Evolutionary conservation across 2,329 filamentous ascomycete genomes (phyloP).

Genomic region (Ascochyta clinopodiicola): DNA sequence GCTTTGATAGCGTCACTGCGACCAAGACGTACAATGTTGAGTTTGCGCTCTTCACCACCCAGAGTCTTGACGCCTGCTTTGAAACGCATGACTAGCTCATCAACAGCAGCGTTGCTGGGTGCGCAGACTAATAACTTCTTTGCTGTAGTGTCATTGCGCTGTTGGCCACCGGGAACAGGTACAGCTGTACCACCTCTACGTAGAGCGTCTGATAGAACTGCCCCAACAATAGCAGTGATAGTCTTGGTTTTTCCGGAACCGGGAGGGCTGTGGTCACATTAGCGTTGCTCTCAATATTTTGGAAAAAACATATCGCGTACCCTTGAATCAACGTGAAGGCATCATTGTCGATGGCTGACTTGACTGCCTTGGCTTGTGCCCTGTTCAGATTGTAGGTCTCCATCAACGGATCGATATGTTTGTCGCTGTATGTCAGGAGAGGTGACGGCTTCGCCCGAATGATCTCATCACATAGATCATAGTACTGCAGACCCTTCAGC

Average conservation of each 20-base stretch:
- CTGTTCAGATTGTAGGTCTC: slow-evolving; percentile 83
- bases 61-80: slow-evolving; percentile 84
- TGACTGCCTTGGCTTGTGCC: slow-evolving; percentile 89
- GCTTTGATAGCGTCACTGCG: slow-evolving; percentile 91
- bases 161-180: slow-evolving; percentile 45
- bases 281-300: slow-evolving; percentile 20
- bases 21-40: slow-evolving; percentile 89
- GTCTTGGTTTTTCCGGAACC: slow-evolving; percentile 99
- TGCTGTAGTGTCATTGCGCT: slow-evolving; percentile 47
- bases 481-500: slow-evolving; percentile 88
- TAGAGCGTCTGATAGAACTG: slow-evolving; percentile 71
- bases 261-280: slow-evolving; percentile 67
- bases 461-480: slow-evolving; percentile 94
- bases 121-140: slow-evolving; percentile 96
- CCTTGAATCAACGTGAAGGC: slow-evolving; percentile 96
- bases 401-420: slow-evolving; percentile 72
- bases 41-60: slow-evolving; percentile 73
- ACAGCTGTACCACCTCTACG: slow-evolving; percentile 57
- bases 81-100: slow-evolving; percentile 91
- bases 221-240: slow-evolving; percentile 93
- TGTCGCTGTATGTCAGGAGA: slow-evolving; percentile 79
- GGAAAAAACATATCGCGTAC: slow-evolving; percentile 49
- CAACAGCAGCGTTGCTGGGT: slow-evolving; percentile 97
- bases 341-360: slow-evolving; percentile 92
- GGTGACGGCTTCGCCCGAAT: slow-evolving; percentile 88